phyloP scores from a whole-genome alignment of 1,139 yeast species.

The Nakaseomyces glabratus region DNA sequence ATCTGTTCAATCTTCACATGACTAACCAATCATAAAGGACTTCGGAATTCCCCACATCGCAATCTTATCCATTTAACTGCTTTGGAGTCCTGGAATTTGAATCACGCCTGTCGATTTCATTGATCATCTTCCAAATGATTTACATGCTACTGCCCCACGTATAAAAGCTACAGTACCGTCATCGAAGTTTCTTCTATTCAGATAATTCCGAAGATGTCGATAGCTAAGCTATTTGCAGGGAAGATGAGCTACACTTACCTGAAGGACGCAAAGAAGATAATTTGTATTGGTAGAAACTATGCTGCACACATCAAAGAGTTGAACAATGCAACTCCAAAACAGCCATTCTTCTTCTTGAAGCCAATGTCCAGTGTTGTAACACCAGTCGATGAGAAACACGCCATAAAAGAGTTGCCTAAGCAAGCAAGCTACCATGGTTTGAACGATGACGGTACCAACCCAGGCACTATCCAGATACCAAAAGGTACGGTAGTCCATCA shows the following conservation, averaged over 20 bases:
- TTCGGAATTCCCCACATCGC: no score
- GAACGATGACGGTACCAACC: slow-evolving; percentile 25
- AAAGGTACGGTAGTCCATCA: slow-evolving; percentile 76
- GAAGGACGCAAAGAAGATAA: slow-evolving; percentile 64
- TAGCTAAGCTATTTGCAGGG: no score
- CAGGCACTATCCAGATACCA: slow-evolving; percentile 78
- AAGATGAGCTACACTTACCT: slow-evolving; percentile 43
- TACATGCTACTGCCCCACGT: no score
- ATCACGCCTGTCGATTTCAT: no score
- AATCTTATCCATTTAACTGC: no score
- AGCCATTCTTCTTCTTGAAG: slow-evolving; percentile 86
- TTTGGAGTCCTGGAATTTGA: no score
- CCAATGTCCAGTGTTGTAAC: slow-evolving; percentile 61
- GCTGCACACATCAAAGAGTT: slow-evolving; percentile 90
- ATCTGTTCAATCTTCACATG: no score
- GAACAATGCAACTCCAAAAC: slow-evolving; percentile 67
- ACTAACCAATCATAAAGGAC: no score
- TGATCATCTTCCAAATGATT: no score
- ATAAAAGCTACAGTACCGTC: no score
- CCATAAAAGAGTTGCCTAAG: slow-evolving; percentile 7
- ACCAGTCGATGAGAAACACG: slow-evolving; percentile 17
- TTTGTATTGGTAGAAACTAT: slow-evolving; percentile 93
- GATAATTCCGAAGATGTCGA: no score
- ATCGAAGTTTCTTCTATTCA: no score
- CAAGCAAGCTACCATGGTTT: slow-evolving; percentile 22